These are phyloP conservation scores for Mycena metata DNA, from an alignment of 768 basidiomycete genomes.

Conservation along the genomic window DNA sequence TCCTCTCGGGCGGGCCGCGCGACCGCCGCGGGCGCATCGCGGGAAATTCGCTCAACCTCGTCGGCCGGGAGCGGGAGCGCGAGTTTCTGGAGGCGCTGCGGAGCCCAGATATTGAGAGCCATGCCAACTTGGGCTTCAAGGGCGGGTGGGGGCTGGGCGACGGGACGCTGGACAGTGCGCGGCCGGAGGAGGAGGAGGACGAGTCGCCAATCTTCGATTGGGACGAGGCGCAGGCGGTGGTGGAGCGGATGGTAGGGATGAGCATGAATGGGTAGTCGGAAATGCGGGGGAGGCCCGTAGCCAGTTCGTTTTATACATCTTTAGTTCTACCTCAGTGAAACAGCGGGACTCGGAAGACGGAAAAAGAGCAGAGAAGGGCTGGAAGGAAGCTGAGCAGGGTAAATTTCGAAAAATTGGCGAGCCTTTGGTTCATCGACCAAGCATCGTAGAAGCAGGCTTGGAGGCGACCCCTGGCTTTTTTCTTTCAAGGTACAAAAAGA, in stretches of 20 bases:
- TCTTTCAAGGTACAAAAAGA: too few species aligned
- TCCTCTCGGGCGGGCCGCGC: too few species aligned
- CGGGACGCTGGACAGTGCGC: constrained; percentile 62
- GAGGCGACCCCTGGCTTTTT: not conserved
- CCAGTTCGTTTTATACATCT: constrained; percentile 9
- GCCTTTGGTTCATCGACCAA: too few species aligned
- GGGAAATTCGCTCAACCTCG: too few species aligned
- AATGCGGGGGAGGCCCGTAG: constrained; percentile 45
- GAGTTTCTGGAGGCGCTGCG: constrained; percentile 70
- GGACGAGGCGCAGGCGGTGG: constrained; percentile 78
- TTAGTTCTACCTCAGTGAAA: too few species aligned
- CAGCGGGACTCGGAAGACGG: too few species aligned
- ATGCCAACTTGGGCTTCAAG: constrained; percentile 57
- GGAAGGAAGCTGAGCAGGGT: too few species aligned
- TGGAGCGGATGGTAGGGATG: constrained; percentile 66
- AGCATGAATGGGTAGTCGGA: constrained; percentile 60
- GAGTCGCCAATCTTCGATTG: constrained; percentile 73
- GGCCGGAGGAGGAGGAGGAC: constrained; percentile 71
- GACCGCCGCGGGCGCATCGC: too few species aligned
- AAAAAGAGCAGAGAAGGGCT: too few species aligned
- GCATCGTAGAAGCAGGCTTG: too few species aligned
- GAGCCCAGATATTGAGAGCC: constrained; percentile 65
- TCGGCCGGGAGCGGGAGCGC: constrained; percentile 62
- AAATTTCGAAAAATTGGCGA: too few species aligned
- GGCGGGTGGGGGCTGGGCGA: constrained; percentile 79